Evolutionary conservation across 345 rosid species (phyloP).

Genomic region (Camelina sativa): DNA sequence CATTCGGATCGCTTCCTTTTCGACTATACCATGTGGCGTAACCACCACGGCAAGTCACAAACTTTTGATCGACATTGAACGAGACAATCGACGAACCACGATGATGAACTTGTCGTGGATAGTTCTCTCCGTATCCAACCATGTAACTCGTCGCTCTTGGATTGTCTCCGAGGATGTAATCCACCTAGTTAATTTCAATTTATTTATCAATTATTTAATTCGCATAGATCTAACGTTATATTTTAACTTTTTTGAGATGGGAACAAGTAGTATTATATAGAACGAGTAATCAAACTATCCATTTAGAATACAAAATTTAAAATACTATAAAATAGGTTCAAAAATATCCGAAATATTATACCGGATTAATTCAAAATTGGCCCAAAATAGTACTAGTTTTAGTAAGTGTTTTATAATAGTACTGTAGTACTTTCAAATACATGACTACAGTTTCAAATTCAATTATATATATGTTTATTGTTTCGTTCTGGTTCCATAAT

Average conservation of each 20-base stretch:
- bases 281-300: not conserved
- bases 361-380: no score
- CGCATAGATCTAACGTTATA: not conserved
- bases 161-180: conserved; percentile 93
- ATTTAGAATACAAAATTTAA: not conserved
- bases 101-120: conserved; percentile 87
- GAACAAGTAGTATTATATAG: not conserved
- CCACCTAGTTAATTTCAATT: conserved; percentile 54
- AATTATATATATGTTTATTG: not conserved
- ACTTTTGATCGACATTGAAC: conserved; percentile 56
- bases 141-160: conserved; percentile 96
- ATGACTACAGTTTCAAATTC: not conserved
- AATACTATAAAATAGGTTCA: not conserved
- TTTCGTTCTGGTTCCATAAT: not conserved
- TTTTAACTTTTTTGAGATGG: not conserved
- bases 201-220: not conserved
- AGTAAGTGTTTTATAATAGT: no score
- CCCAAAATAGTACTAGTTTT: no score
- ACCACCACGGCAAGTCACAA: conserved; percentile 86
- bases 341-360: not conserved
- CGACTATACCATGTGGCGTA: conserved; percentile 82
- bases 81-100: conserved; percentile 91
- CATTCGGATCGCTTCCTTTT: conserved; percentile 78
- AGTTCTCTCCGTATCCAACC: conserved; percentile 93
- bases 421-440: no score